phyloP scores from a whole-genome alignment of 495 filamentous ascomycete species.

The Ramalina peruviana region DNA sequence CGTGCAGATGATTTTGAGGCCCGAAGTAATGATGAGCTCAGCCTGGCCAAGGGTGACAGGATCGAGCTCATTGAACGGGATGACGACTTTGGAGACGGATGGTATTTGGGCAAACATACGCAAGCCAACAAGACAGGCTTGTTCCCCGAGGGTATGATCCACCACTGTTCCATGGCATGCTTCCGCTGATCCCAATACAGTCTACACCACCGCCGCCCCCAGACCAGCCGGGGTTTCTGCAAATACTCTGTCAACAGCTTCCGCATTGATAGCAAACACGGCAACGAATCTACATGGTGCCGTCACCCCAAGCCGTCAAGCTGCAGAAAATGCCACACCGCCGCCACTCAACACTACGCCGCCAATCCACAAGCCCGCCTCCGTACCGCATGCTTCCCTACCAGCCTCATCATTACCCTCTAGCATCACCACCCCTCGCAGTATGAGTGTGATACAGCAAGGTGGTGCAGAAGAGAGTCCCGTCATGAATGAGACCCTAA shows the following conservation, averaged over 20 bases:
- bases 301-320: not conserved
- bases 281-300: constrained; percentile 2
- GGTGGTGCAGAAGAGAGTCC: constrained; percentile 49
- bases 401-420: not conserved
- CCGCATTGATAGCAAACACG: not conserved
- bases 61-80: constrained; percentile 89
- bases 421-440: constrained; percentile 22
- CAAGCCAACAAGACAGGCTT: constrained; percentile 63
- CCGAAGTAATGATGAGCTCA: constrained; percentile 85
- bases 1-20: constrained; percentile 65
- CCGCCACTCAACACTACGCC: constrained; percentile 16
- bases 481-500: constrained; percentile 91
- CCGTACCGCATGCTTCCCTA: constrained; percentile 18
- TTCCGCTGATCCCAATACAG: not conserved
- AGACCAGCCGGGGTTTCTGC: constrained; percentile 14
- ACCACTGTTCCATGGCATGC: not conserved
- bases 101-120: constrained; percentile 81
- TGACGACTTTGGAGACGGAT: constrained; percentile 95
- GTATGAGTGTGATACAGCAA: constrained; percentile 30
- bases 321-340: constrained; percentile 10
- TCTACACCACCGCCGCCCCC: constrained; percentile 22
- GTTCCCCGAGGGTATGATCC: constrained; percentile 69
- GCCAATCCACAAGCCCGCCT: constrained; percentile 12
- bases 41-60: constrained; percentile 69
- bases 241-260: constrained; percentile 6